Percentiles rank a stretch among this genome's conserved stretches.
These are phyloP conservation scores for Lactarius sanguifluus DNA, from an alignment of 768 basidiomycete genomes.

Conservation along the genomic window DNA sequence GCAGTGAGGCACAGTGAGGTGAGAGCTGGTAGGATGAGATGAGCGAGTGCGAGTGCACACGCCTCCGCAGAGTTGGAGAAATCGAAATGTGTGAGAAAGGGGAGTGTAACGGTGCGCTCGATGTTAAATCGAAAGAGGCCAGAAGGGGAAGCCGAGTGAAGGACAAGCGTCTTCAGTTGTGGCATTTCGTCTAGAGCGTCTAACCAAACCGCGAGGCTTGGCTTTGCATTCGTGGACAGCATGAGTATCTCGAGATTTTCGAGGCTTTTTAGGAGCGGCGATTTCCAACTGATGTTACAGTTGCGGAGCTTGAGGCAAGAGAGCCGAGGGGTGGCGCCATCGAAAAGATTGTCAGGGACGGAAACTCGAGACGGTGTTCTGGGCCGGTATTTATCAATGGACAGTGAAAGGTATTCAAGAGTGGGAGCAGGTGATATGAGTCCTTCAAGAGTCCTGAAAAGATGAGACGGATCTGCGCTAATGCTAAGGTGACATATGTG, in stretches of 20 bases:
- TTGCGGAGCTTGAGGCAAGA: no score
- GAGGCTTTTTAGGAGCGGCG: constrained; percentile 16
- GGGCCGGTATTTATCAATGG: not conserved
- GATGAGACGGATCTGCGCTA: not conserved
- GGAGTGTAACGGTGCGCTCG: not conserved
- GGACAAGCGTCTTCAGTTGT: constrained; percentile 12
- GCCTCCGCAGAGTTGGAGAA: not conserved
- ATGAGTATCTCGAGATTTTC: constrained; percentile 2
- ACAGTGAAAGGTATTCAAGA: not conserved
- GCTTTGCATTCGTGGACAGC: not conserved
- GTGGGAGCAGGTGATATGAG: not conserved
- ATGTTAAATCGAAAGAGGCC: no score
- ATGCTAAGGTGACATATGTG: not conserved
- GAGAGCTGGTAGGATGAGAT: constrained; percentile 14
- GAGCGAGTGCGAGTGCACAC: constrained; percentile 6
- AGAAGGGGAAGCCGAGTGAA: constrained; percentile 4
- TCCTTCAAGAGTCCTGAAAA: not conserved
- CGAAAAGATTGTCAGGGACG: not conserved
- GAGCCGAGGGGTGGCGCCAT: not conserved
- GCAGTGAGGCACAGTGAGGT: constrained; percentile 4
- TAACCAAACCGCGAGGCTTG: constrained; percentile 12
- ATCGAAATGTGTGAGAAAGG: not conserved
- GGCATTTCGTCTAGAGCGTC: constrained; percentile 18
- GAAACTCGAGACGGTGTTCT: not conserved
- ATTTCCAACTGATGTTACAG: not conserved